These are phyloP conservation scores for Suillus decipiens DNA, from an alignment of 768 basidiomycete species.

Conservation along the genomic window DNA sequence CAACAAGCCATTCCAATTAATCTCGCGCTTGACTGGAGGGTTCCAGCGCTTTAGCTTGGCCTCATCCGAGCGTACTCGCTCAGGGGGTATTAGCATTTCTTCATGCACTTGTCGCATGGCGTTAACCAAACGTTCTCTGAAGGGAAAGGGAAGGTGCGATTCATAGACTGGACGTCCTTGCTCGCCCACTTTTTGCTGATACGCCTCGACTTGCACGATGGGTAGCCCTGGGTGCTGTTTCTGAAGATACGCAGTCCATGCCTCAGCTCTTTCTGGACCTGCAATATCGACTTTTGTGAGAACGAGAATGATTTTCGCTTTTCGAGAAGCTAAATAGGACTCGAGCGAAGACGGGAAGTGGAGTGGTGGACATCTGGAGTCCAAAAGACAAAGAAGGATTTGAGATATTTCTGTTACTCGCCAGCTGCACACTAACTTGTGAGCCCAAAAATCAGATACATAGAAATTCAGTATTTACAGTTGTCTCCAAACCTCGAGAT, in stretches of 20 bases:
- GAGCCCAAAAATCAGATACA: constrained; percentile 3
- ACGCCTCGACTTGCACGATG: constrained; percentile 79
- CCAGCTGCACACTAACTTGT: constrained; percentile 57
- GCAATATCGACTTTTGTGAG: constrained; percentile 90
- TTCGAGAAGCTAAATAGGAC: constrained; percentile 48
- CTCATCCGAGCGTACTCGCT: constrained; percentile 48
- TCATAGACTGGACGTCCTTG: constrained; percentile 54
- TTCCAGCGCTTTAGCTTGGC: constrained; percentile 61
- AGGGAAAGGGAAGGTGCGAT: constrained; percentile 68
- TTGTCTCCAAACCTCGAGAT: constrained; percentile 94
- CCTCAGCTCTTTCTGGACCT: constrained; percentile 59
- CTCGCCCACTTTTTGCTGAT: constrained; percentile 52
- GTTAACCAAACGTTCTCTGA: constrained; percentile 62
- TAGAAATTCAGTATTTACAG: constrained; percentile 46
- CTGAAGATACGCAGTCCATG: constrained; percentile 68
- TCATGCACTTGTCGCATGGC: constrained; percentile 67
- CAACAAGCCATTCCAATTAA: constrained; percentile 76
- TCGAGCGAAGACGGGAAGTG: constrained; percentile 84
- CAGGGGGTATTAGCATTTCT: constrained; percentile 69
- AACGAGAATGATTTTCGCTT: constrained; percentile 57
- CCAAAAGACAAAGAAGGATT: constrained; percentile 84
- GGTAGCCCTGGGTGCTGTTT: constrained; percentile 51
- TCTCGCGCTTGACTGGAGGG: constrained; percentile 57
- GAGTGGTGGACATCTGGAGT: constrained; percentile 85
- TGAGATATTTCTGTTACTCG: constrained; percentile 90